Conservation (phyloP, 768 basidiomycete species). For the Termitomyces sp. region DNA sequence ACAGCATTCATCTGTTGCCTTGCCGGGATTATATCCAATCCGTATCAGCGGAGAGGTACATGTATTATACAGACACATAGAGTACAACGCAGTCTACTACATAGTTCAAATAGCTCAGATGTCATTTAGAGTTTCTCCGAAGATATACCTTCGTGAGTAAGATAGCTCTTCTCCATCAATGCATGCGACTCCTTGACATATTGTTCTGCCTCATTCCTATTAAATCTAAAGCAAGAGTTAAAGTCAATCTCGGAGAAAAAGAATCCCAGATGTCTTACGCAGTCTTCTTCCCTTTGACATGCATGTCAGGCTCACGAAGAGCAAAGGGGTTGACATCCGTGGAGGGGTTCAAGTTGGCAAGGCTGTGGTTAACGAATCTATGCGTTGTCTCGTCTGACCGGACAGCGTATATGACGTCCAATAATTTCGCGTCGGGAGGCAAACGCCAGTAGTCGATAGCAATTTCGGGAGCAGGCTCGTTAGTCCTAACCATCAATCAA, state of each 20-base stretch:
- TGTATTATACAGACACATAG: not conserved
- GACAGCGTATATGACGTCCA: slow-evolving; percentile 89
- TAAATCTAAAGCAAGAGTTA: slow-evolving; percentile 41
- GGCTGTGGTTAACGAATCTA: slow-evolving; percentile 92
- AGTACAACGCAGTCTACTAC: not conserved
- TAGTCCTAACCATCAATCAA: slow-evolving; percentile 34
- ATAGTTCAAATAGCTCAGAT: not conserved
- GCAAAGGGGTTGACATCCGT: slow-evolving; percentile 90
- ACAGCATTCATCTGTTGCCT: not conserved
- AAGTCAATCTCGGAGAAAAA: slow-evolving; percentile 1
- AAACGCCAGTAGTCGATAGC: slow-evolving; percentile 96
- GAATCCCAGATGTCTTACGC: slow-evolving; percentile 43
- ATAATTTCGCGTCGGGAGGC: slow-evolving; percentile 59
- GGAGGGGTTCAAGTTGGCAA: slow-evolving; percentile 75
- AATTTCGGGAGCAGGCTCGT: slow-evolving; percentile 76
- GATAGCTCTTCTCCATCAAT: slow-evolving; percentile 32
- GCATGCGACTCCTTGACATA: slow-evolving; percentile 60
- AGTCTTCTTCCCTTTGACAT: slow-evolving; percentile 67
- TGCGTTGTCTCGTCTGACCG: slow-evolving; percentile 92
- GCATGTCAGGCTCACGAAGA: slow-evolving; percentile 83
- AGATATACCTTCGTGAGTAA: slow-evolving; percentile 1
- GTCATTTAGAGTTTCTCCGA: slow-evolving; percentile 3
- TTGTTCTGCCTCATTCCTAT: slow-evolving; percentile 58
- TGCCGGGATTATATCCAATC: not conserved
- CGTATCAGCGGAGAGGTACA: not conserved